These are phyloP conservation scores for Acacia melanoxylon DNA, from an alignment of 306 rosid genomes.

Conservation along the genomic window DNA sequence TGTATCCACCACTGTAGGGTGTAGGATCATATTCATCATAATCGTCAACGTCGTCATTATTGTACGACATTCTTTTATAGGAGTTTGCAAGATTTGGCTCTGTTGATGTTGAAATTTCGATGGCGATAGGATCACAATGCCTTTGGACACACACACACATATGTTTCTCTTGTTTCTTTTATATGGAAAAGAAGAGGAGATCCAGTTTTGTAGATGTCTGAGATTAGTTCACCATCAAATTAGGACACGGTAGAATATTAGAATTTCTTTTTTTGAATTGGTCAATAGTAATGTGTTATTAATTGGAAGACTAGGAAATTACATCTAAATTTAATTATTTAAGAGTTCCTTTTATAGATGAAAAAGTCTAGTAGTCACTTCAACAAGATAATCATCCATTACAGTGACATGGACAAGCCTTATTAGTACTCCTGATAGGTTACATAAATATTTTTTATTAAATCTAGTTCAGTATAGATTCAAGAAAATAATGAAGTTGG, in stretches of 20 bases:
- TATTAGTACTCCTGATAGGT: not conserved
- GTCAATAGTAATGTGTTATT: not conserved
- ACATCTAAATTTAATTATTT: not conserved
- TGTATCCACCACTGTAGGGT: conserved; percentile 68
- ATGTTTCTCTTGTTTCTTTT: not conserved
- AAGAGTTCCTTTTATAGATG: not conserved
- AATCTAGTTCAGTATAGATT: not conserved
- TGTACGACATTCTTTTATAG: conserved; percentile 32
- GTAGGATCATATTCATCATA: conserved; percentile 61
- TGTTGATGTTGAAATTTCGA: not conserved
- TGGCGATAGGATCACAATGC: not conserved
- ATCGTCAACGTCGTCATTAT: conserved; percentile 30
- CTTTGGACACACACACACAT: not conserved
- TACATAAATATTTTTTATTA: not conserved
- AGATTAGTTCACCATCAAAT: not conserved
- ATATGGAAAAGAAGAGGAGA: not conserved
- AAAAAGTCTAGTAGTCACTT: not conserved
- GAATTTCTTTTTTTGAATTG: not conserved
- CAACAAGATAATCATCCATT: not conserved
- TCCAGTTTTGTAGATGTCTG: not conserved
- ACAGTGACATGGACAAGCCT: not conserved
- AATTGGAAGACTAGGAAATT: not conserved
- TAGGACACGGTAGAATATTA: not conserved
- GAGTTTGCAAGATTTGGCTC: not conserved
- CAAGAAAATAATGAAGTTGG: not conserved